Evolutionary conservation across 768 basidiomycete species (phyloP).

Genomic region (Boletus rex-veris): DNA sequence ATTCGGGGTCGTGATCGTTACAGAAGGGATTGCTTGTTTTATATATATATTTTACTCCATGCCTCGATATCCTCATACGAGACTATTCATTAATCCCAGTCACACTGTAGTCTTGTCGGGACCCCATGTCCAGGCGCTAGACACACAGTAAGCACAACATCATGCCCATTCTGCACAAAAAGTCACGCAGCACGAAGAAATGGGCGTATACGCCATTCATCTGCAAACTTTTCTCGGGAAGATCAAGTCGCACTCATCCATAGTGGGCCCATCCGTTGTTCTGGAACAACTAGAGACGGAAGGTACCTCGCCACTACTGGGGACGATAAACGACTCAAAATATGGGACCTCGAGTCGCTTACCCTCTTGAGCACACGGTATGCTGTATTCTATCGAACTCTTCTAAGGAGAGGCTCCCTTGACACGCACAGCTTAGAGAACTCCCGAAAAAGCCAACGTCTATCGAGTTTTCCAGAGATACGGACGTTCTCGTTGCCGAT

Average conservation of each 20-base stretch:
- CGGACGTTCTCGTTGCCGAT: constrained; percentile 78
- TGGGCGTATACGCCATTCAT: constrained; percentile 49
- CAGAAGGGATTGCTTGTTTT: too few relatives aligned
- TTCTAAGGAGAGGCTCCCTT: background rate
- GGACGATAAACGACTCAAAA: constrained; percentile 79
- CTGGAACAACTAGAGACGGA: constrained; percentile 44
- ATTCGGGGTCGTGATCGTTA: too few relatives aligned
- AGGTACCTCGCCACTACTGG: constrained; percentile 57
- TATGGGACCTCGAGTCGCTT: constrained; percentile 64
- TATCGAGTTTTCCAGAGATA: constrained; percentile 58
- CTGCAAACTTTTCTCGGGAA: constrained; percentile 31
- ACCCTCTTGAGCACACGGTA: constrained; percentile 62
- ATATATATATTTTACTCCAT: too few relatives aligned
- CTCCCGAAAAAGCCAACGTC: constrained; percentile 81
- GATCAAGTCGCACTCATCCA: constrained; percentile 36
- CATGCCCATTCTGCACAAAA: background rate
- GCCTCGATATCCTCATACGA: constrained; percentile 48
- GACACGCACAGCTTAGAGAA: constrained; percentile 45
- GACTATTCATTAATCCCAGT: constrained; percentile 38
- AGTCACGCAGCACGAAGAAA: constrained; percentile 38
- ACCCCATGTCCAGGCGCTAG: constrained; percentile 58
- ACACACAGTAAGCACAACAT: constrained; percentile 44
- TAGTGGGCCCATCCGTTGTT: constrained; percentile 58
- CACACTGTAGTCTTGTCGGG: constrained; percentile 51
- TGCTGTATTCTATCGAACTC: background rate